phyloP scores from a whole-genome alignment of 352 stramenopile species.

The Peronospora farinosa region DNA sequence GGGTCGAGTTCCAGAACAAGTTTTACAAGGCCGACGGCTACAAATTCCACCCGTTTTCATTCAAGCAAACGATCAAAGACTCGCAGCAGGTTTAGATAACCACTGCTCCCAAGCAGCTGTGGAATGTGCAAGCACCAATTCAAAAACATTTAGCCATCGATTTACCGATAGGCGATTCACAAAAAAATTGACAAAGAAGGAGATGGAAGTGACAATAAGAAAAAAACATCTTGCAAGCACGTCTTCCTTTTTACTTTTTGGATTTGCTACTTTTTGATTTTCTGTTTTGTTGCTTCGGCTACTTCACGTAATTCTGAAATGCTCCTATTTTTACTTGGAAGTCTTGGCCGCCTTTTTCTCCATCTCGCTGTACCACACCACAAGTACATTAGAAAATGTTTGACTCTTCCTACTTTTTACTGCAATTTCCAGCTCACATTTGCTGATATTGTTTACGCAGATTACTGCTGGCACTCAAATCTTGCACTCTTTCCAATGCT shows the following conservation, averaged over 20 bases:
- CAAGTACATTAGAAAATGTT: neutral
- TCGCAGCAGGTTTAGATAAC: conserved; percentile 27
- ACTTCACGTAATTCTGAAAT: no score
- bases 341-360: conserved; percentile 61
- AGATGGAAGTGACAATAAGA: conserved; percentile 1
- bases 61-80: conserved; percentile 81
- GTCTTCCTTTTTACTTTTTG: conserved; percentile 25
- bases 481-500: conserved; percentile 61
- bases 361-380: conserved; percentile 29
- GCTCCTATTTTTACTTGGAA: conserved; percentile 16
- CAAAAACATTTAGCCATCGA: conserved; percentile 1
- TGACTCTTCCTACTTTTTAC: neutral
- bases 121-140: no score
- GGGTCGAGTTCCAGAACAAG: conserved; percentile 99
- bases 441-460: conserved; percentile 80
- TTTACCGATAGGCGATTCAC: neutral
- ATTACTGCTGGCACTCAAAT: conserved; percentile 68
- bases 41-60: conserved; percentile 95
- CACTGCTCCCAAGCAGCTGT: no score
- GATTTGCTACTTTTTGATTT: conserved; percentile 25
- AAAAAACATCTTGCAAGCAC: conserved; percentile 20
- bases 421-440: conserved; percentile 33
- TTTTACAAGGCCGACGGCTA: conserved; percentile 98
- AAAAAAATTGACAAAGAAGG: neutral
- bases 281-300: neutral